Conservation (phyloP, 1,284 basidiomycete genomes). For the Ceratobasidium sp. region DNA sequence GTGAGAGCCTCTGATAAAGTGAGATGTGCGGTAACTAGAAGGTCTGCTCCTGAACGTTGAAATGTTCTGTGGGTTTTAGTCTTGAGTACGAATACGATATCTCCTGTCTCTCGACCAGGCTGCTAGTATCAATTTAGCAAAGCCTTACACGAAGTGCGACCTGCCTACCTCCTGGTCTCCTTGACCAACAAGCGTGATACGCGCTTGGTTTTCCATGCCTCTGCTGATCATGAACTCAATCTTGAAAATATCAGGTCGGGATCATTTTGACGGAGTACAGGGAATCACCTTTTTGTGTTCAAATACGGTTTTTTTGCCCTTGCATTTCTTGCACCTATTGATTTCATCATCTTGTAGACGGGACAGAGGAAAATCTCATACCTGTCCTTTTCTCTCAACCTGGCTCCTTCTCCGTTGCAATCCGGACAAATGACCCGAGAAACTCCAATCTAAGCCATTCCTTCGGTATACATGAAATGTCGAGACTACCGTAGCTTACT, state of each 20-base stretch:
- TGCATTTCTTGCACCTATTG: slow-evolving; percentile 93
- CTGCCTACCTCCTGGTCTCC: slow-evolving; percentile 83
- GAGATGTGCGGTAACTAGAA: slow-evolving; percentile 78
- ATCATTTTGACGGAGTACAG: no score
- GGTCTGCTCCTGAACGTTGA: slow-evolving; percentile 78
- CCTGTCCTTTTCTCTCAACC: slow-evolving; percentile 88
- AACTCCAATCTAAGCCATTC: slow-evolving; percentile 53
- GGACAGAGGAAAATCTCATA: slow-evolving; percentile 50
- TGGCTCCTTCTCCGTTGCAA: slow-evolving; percentile 82
- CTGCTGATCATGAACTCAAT: slow-evolving; percentile 81
- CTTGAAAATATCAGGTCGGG: neutral
- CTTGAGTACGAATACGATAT: slow-evolving; percentile 86
- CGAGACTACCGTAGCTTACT: neutral
- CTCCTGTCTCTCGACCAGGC: slow-evolving; percentile 84
- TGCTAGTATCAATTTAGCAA: slow-evolving; percentile 47
- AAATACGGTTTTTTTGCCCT: slow-evolving; percentile 82
- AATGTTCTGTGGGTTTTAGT: slow-evolving; percentile 76
- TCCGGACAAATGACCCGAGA: slow-evolving; percentile 68
- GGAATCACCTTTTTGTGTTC: slow-evolving; percentile 91
- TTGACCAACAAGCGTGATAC: slow-evolving; percentile 87
- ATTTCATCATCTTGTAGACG: neutral
- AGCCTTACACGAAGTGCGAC: no score
- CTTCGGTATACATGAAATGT: slow-evolving; percentile 43
- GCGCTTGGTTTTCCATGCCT: slow-evolving; percentile 86
- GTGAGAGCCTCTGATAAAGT: slow-evolving; percentile 92